Conservation (phyloP, 768 basidiomycete species). For the Rossbeevera mucosa region DNA sequence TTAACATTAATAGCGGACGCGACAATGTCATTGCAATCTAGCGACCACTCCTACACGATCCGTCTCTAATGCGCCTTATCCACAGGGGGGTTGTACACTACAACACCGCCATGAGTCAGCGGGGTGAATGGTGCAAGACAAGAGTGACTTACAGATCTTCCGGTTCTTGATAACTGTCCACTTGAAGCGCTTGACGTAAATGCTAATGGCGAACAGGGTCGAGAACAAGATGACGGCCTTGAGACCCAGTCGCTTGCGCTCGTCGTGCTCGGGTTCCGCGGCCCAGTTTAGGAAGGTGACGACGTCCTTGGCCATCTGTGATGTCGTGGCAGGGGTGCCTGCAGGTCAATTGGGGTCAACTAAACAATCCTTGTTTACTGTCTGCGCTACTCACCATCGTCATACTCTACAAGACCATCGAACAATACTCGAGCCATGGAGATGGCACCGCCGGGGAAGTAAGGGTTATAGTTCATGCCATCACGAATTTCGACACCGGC, state of each 20-base stretch:
- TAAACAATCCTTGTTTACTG: not conserved
- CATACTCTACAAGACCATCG: slow-evolving; percentile 94
- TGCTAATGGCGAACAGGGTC: slow-evolving; percentile 66
- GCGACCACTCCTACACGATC: slow-evolving; percentile 3
- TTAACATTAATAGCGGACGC: slow-evolving; percentile 28
- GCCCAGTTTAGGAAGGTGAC: slow-evolving; percentile 95
- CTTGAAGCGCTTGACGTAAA: slow-evolving; percentile 96
- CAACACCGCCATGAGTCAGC: slow-evolving; percentile 5
- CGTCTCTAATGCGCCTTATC: slow-evolving; percentile 32
- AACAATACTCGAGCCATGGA: slow-evolving; percentile 97
- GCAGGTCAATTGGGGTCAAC: slow-evolving; percentile 8
- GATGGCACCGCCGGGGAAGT: slow-evolving; percentile 98
- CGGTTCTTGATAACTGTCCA: slow-evolving; percentile 90
- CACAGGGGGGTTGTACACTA: slow-evolving; percentile 39
- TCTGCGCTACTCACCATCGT: slow-evolving; percentile 61
- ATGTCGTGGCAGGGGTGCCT: slow-evolving; percentile 95
- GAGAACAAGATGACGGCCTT: slow-evolving; percentile 96
- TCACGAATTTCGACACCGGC: slow-evolving; percentile 93
- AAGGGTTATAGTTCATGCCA: slow-evolving; percentile 98
- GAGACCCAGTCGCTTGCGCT: slow-evolving; percentile 94
- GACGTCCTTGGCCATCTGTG: slow-evolving; percentile 99
- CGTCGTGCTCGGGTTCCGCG: slow-evolving; percentile 96
- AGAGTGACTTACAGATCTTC: slow-evolving; percentile 70
- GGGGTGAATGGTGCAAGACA: not conserved
- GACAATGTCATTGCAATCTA: slow-evolving; percentile 22